phyloP scores from a whole-genome alignment of 345 rosid species.

The Noccaea bulbosa region DNA sequence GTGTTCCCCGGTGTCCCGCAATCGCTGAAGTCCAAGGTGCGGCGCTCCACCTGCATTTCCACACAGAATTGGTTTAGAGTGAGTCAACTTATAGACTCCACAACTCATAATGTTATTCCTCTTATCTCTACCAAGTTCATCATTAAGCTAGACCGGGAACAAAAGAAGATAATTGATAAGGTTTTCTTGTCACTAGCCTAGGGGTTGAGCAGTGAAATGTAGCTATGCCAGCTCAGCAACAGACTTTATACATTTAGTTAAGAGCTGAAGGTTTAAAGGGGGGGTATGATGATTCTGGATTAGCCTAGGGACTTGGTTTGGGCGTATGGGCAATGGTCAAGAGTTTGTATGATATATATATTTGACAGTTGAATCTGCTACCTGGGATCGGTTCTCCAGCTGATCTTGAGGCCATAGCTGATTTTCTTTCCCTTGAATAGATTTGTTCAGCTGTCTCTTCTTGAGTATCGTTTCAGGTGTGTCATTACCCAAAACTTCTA shows the following conservation, averaged over 20 bases:
- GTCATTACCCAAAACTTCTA: slow-evolving; percentile 85
- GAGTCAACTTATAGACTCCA: slow-evolving; percentile 4
- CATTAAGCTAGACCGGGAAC: slow-evolving; percentile 25
- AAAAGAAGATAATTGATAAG: background rate
- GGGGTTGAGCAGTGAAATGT: background rate
- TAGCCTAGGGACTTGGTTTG: slow-evolving; percentile 11
- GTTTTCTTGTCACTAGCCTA: slow-evolving; percentile 8
- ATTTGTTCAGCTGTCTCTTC: slow-evolving; percentile 46
- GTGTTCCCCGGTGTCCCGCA: slow-evolving; percentile 82
- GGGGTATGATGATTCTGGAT: background rate
- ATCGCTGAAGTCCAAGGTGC: slow-evolving; percentile 89
- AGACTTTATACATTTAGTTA: background rate
- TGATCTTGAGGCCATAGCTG: slow-evolving; percentile 42
- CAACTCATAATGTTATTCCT: slow-evolving; percentile 4
- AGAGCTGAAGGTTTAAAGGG: slow-evolving; percentile 7
- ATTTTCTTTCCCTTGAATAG: slow-evolving; percentile 53
- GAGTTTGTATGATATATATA: slow-evolving; percentile 39
- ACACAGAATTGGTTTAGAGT: slow-evolving; percentile 11
- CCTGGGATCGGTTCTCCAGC: slow-evolving; percentile 49
- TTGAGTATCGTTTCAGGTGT: slow-evolving; percentile 62
- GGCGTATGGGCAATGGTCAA: background rate
- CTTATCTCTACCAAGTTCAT: slow-evolving; percentile 17
- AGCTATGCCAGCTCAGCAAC: slow-evolving; percentile 9
- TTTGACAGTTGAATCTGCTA: slow-evolving; percentile 52
- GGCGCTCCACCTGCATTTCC: slow-evolving; percentile 77